Evolutionary conservation across 2,329 filamentous ascomycete genomes (phyloP).

Genomic region (Fusarium sororula): DNA sequence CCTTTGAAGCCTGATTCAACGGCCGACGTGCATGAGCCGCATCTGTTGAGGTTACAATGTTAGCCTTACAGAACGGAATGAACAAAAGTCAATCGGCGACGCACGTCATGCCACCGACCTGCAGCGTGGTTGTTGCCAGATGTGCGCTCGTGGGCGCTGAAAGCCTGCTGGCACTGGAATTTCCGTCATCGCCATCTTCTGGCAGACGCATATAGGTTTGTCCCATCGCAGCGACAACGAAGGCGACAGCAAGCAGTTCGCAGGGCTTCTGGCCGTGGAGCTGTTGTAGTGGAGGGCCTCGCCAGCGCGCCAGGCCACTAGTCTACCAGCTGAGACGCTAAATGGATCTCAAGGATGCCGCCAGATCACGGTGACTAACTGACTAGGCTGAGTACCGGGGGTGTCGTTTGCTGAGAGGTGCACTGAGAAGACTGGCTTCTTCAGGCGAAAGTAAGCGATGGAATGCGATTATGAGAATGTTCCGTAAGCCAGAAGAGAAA

Average conservation of each 20-base stretch:
- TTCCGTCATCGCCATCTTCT: background rate
- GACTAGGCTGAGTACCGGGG: no score
- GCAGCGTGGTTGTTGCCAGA: background rate
- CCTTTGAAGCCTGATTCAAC: constrained; percentile 90
- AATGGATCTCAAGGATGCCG: background rate
- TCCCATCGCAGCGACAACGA: background rate
- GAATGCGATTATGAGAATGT: background rate
- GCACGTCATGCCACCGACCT: background rate
- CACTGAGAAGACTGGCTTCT: background rate
- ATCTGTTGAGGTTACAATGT: constrained; percentile 63
- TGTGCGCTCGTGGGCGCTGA: background rate
- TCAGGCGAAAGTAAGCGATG: background rate
- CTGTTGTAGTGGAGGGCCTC: background rate
- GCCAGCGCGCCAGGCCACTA: background rate
- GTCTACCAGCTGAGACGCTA: background rate
- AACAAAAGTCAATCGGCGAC: background rate
- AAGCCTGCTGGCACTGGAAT: background rate
- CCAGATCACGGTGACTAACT: background rate
- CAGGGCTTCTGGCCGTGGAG: background rate
- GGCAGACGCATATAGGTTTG: background rate
- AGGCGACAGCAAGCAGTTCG: background rate
- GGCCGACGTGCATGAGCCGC: constrained; percentile 92
- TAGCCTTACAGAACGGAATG: constrained; percentile 27
- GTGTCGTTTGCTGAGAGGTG: background rate
- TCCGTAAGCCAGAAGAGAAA: background rate